Evolutionary conservation across 2,329 filamentous ascomycete genomes (phyloP).

Genomic region (Fusarium sp.): DNA sequence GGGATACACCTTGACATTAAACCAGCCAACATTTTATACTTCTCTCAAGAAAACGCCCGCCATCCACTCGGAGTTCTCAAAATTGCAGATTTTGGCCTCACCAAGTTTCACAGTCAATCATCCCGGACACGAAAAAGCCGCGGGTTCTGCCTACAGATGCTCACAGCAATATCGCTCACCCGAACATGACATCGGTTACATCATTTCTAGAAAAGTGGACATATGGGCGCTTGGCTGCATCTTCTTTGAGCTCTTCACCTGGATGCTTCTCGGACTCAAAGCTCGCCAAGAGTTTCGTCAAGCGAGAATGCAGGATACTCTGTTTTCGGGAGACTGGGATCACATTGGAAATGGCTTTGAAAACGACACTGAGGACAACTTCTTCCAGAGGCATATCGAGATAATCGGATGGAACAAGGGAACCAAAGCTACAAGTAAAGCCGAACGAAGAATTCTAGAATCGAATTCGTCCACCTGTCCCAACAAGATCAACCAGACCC

Average conservation of each 20-base stretch:
- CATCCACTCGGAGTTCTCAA: neutral
- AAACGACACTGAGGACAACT: neutral
- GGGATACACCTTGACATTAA: constrained; percentile 1
- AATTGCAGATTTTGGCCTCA: neutral
- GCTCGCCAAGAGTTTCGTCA: rapidly evolving
- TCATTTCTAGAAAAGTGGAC: neutral
- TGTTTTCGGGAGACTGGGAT: neutral
- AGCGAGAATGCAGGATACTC: rapidly evolving
- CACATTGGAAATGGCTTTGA: rapidly evolving
- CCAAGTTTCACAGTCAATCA: neutral
- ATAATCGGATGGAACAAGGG: neutral
- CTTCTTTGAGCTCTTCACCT: neutral
- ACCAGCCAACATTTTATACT: neutral
- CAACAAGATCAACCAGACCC: neutral
- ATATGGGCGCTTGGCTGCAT: constrained; percentile 4
- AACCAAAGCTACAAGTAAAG: neutral
- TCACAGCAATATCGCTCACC: neutral
- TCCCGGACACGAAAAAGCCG: neutral
- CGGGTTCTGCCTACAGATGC: rapidly evolving
- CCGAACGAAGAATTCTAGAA: neutral
- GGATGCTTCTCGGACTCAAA: neutral
- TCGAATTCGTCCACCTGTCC: too few relatives aligned
- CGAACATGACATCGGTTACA: rapidly evolving
- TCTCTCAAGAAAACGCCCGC: neutral
- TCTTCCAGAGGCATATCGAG: neutral